Conservation (phyloP, 192 early-diverging fungal species). For the Kickxella alabastrina region DNA sequence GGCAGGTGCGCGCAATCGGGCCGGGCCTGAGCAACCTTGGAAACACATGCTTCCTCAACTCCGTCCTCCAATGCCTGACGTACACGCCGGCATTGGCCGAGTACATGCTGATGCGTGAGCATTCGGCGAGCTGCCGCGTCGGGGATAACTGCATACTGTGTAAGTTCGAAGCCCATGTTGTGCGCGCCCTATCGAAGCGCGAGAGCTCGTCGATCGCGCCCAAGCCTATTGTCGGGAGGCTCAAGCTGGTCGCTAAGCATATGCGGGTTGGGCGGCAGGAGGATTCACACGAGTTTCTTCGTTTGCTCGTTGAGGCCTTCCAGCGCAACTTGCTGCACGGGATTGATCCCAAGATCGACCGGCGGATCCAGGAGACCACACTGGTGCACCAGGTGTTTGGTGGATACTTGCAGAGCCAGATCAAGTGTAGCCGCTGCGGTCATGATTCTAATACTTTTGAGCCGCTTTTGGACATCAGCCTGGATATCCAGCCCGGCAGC, state of each 20-base stretch:
- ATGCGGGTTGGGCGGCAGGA: slow-evolving; percentile 80
- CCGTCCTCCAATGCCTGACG: slow-evolving; percentile 71
- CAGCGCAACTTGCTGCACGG: slow-evolving; percentile 61
- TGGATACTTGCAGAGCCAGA: slow-evolving; percentile 73
- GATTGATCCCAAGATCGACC: slow-evolving; percentile 60
- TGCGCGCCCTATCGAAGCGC: slow-evolving; percentile 51
- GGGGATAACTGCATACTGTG: slow-evolving; percentile 72
- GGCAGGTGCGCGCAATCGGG: slow-evolving; percentile 55
- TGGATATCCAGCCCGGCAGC: slow-evolving; percentile 65
- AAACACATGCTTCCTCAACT: slow-evolving; percentile 81
- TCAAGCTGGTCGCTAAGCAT: slow-evolving; percentile 71
- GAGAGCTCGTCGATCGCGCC: slow-evolving; percentile 56
- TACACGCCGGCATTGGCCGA: slow-evolving; percentile 73
- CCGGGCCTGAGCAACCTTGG: slow-evolving; percentile 68
- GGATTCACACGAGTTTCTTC: slow-evolving; percentile 86
- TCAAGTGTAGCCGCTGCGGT: slow-evolving; percentile 70
- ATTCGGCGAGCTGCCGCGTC: slow-evolving; percentile 58
- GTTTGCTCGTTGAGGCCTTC: slow-evolving; percentile 63
- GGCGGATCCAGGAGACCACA: slow-evolving; percentile 72
- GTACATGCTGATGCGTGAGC: slow-evolving; percentile 58
- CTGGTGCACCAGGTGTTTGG: slow-evolving; percentile 79
- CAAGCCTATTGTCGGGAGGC: slow-evolving; percentile 59
- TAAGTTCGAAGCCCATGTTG: slow-evolving; percentile 63
- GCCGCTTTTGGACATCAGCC: slow-evolving; percentile 68
- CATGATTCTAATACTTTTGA: slow-evolving; percentile 74